phyloP scores from a whole-genome alignment of 345 rosid genomes.

The Euphorbia peplus region DNA sequence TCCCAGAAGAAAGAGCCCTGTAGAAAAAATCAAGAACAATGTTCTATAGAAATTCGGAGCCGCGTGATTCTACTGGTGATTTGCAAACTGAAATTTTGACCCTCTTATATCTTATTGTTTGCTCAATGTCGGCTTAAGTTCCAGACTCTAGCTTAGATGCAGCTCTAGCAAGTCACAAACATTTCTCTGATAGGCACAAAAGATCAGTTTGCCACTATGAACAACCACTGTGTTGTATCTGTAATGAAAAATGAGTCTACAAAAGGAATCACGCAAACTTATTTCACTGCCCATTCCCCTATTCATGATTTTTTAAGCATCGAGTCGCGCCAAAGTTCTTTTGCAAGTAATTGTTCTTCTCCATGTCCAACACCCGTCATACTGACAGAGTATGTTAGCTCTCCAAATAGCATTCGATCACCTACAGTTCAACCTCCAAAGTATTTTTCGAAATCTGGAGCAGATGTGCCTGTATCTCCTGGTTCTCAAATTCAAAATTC shows the following conservation, averaged over 20 bases:
- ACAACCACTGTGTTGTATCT: slow-evolving; percentile 14
- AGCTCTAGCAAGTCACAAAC: not conserved
- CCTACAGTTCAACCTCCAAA: slow-evolving; percentile 23
- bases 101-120: not conserved
- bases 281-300: slow-evolving; percentile 13
- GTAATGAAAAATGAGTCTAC: slow-evolving; percentile 13
- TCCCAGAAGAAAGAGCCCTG: not conserved
- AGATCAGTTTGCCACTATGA: slow-evolving; percentile 10
- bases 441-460: slow-evolving; percentile 25
- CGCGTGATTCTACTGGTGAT: slow-evolving; percentile 2
- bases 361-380: slow-evolving; percentile 37
- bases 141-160: not conserved
- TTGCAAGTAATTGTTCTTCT: slow-evolving; percentile 31
- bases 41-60: too few relatives aligned
- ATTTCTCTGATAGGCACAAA: not conserved
- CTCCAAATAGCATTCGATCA: slow-evolving; percentile 16
- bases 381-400: slow-evolving; percentile 33
- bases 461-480: slow-evolving; percentile 39
- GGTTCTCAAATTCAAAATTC: slow-evolving; percentile 34
- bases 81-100: not conserved
- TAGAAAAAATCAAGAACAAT: not conserved
- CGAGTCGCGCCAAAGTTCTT: slow-evolving; percentile 30
- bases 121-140: not conserved
- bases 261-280: slow-evolving; percentile 14
- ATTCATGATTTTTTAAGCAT: slow-evolving; percentile 18